These are phyloP conservation scores for Meripilus lineatus DNA, from an alignment of 1,284 basidiomycete genomes.

Conservation along the genomic window DNA sequence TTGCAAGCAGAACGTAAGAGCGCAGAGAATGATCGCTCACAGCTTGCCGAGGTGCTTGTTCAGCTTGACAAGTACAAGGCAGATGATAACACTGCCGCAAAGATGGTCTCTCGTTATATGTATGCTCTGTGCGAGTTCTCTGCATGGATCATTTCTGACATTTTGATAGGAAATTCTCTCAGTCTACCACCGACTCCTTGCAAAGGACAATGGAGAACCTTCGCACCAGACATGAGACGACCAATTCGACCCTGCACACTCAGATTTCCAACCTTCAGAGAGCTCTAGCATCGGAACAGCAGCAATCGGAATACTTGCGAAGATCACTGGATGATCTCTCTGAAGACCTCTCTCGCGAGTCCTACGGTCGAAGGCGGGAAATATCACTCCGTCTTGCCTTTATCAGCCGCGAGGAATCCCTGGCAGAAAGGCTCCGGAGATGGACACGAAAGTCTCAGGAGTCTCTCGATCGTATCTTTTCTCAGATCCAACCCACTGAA, in stretches of 20 bases:
- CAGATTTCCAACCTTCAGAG: conserved; percentile 42
- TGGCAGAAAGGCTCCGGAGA: conserved; percentile 49
- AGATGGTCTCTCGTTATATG: conserved; percentile 89
- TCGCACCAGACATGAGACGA: conserved; percentile 59
- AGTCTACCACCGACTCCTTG: conserved; percentile 68
- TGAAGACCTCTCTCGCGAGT: conserved; percentile 69
- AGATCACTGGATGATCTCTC: conserved; percentile 68
- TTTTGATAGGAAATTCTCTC: conserved; percentile 73
- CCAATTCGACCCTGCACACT: conserved; percentile 49
- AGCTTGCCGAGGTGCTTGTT: conserved; percentile 42
- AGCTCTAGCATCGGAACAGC: conserved; percentile 36
- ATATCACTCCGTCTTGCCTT: conserved; percentile 64
- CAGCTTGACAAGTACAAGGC: conserved; percentile 58
- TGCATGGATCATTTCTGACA: background rate
- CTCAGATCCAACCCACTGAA: conserved; percentile 14
- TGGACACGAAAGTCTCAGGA: conserved; percentile 53
- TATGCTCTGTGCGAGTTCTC: conserved; percentile 24
- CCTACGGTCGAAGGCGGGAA: conserved; percentile 73
- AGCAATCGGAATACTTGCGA: conserved; percentile 48
- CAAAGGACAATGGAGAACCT: conserved; percentile 61
- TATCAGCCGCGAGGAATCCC: conserved; percentile 62
- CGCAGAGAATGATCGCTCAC: conserved; percentile 36
- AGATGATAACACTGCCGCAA: conserved; percentile 77
- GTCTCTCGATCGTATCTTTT: conserved; percentile 22
- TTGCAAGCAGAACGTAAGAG: conserved; percentile 43